These are phyloP conservation scores for Drechslerella stenobrocha DNA, from an alignment of 2,329 filamentous ascomycete species.

Conservation along the genomic window DNA sequence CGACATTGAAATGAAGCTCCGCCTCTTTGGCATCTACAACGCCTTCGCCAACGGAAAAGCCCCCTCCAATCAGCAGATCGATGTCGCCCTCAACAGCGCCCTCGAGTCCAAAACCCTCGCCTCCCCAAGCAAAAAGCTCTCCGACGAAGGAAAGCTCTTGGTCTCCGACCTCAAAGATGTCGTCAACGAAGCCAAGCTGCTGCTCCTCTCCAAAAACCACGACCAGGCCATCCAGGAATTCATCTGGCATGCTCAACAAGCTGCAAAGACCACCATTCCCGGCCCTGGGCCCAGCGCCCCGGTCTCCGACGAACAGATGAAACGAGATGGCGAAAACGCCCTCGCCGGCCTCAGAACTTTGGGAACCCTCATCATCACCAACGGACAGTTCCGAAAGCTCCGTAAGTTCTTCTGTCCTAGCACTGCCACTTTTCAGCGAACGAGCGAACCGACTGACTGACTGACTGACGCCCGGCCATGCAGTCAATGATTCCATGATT, in stretches of 20 bases:
- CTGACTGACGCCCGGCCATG: no score
- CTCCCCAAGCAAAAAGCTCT: slow-evolving; percentile 73
- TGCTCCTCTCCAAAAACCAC: slow-evolving; percentile 90
- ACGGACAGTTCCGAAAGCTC: slow-evolving; percentile 93
- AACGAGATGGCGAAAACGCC: slow-evolving; percentile 80
- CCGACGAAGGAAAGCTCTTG: slow-evolving; percentile 76
- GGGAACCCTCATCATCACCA: slow-evolving; percentile 86
- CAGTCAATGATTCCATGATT: slow-evolving; percentile 73
- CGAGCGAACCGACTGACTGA: neutral
- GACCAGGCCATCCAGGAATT: slow-evolving; percentile 95
- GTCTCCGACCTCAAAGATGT: slow-evolving; percentile 77
- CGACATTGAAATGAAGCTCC: slow-evolving; percentile 68
- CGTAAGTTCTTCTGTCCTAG: slow-evolving; percentile 65
- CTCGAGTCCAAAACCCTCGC: slow-evolving; percentile 71
- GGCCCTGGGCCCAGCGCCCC: slow-evolving; percentile 59
- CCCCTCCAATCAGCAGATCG: slow-evolving; percentile 81
- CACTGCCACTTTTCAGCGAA: no score
- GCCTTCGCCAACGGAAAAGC: slow-evolving; percentile 54
- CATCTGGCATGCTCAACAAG: slow-evolving; percentile 85
- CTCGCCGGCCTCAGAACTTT: slow-evolving; percentile 83
- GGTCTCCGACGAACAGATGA: slow-evolving; percentile 73
- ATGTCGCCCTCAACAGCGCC: slow-evolving; percentile 88
- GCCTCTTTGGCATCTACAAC: slow-evolving; percentile 85
- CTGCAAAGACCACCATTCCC: slow-evolving; percentile 62
- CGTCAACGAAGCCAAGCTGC: slow-evolving; percentile 78